Percentiles rank a stretch among this genome's conserved stretches.
Conservation (phyloP, 371 early-diverging fungal genomes). For the Mucor saturninus region DNA sequence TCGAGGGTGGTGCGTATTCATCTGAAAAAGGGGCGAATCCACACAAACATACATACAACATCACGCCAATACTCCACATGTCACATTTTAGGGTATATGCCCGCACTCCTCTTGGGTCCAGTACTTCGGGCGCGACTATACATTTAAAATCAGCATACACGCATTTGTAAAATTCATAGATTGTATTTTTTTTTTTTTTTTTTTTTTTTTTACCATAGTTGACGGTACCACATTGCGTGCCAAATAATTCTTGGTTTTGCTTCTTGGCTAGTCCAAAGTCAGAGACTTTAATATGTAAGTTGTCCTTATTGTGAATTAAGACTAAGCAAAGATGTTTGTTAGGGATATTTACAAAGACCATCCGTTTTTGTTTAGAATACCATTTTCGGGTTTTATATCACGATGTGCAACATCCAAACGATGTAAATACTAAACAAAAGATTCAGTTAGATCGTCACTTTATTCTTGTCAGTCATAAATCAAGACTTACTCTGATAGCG, state of each 20-base stretch:
- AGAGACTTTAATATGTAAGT: constrained; percentile 81
- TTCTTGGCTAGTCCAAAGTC: constrained; percentile 96
- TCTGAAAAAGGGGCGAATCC: constrained; percentile 94
- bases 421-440: constrained; percentile 43
- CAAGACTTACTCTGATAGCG: constrained; percentile 60
- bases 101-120: constrained; percentile 63
- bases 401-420: constrained; percentile 40
- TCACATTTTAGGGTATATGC: constrained; percentile 91
- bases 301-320: constrained; percentile 65
- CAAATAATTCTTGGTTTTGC: constrained; percentile 60
- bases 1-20: constrained; percentile 23
- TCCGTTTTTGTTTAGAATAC: constrained; percentile 16
- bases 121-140: constrained; percentile 91
- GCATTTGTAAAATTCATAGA: not conserved
- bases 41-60: constrained; percentile 95
- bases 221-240: constrained; percentile 95
- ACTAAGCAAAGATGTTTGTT: constrained; percentile 58
- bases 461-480: too few relatives aligned
- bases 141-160: too few relatives aligned
- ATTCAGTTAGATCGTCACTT: too few relatives aligned
- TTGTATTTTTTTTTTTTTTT: constrained; percentile 21
- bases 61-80: constrained; percentile 98
- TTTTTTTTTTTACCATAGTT: constrained; percentile 75
- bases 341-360: not conserved
- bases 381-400: constrained; percentile 56